A percentile compares a stretch with the other conserved stretches of the same genome.
Conservation (phyloP, 1,139 yeast species). For the Suzukiozyma palmioleophila region DNA sequence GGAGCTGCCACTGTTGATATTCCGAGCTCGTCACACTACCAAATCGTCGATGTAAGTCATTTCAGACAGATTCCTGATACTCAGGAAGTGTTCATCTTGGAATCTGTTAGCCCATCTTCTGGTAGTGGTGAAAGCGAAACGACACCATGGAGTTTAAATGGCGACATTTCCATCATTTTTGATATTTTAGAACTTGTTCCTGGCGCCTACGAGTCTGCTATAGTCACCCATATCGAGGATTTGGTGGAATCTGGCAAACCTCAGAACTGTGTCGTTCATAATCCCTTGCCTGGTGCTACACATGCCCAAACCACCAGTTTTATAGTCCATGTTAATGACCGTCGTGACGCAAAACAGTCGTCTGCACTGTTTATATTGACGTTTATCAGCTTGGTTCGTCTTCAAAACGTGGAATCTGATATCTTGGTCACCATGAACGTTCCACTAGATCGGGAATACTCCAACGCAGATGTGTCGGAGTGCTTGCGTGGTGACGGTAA, state of each 20-base stretch:
- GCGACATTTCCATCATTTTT: slow-evolving; percentile 61
- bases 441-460: slow-evolving; percentile 26
- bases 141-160: slow-evolving; percentile 11
- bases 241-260: slow-evolving; percentile 8
- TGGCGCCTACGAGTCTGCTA: slow-evolving; percentile 29
- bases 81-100: slow-evolving; percentile 72
- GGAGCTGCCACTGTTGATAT: slow-evolving; percentile 65
- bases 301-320: slow-evolving; percentile 13
- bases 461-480: slow-evolving; percentile 39
- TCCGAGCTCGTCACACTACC: slow-evolving; percentile 41
- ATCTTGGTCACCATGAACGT: slow-evolving; percentile 57
- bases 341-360: slow-evolving; percentile 5
- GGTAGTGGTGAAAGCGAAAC: neutral
- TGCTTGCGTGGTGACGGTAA: neutral
- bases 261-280: slow-evolving; percentile 14
- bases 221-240: slow-evolving; percentile 42
- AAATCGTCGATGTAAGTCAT: slow-evolving; percentile 58
- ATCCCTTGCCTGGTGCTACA: neutral
- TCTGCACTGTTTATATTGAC: slow-evolving; percentile 8
- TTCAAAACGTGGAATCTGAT: slow-evolving; percentile 54
- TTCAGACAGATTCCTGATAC: slow-evolving; percentile 82
- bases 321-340: slow-evolving; percentile 4
- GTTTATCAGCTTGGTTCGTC: slow-evolving; percentile 47
- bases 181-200: slow-evolving; percentile 66
- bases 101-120: slow-evolving; percentile 20